Evolutionary conservation across 768 basidiomycete genomes (phyloP).

Genomic region (Suillus decipiens): DNA sequence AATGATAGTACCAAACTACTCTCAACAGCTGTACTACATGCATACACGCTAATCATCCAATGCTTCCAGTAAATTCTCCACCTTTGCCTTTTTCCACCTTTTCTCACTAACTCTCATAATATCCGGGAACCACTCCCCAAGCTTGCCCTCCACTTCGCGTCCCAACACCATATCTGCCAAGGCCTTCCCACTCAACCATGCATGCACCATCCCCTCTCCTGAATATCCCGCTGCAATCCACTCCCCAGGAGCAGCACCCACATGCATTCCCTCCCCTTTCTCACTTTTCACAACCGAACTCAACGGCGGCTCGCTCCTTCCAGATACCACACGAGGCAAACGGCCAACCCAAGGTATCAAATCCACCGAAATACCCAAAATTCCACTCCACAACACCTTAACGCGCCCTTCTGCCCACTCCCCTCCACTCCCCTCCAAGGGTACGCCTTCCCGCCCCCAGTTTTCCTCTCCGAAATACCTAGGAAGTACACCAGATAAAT

Average conservation of each 20-base stretch:
- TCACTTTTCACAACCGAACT: background rate
- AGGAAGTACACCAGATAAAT: slow-evolving; percentile 49
- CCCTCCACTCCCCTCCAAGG: slow-evolving; percentile 10
- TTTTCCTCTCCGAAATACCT: slow-evolving; percentile 51
- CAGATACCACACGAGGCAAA: slow-evolving; percentile 49
- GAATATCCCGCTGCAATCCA: slow-evolving; percentile 74
- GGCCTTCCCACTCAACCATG: slow-evolving; percentile 65
- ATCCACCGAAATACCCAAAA: slow-evolving; percentile 65
- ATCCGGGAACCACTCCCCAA: slow-evolving; percentile 51
- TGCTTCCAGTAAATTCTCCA: slow-evolving; percentile 36
- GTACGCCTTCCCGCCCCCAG: slow-evolving; percentile 41
- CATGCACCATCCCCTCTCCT: slow-evolving; percentile 76
- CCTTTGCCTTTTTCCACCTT: slow-evolving; percentile 56
- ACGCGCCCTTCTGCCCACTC: slow-evolving; percentile 47
- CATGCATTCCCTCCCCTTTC: slow-evolving; percentile 1
- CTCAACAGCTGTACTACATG: too few relatives aligned
- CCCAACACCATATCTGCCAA: slow-evolving; percentile 61
- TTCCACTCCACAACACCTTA: slow-evolving; percentile 63
- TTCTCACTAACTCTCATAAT: slow-evolving; percentile 47
- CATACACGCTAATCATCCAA: background rate
- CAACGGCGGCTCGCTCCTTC: slow-evolving; percentile 33
- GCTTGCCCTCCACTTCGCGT: slow-evolving; percentile 27
- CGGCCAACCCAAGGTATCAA: slow-evolving; percentile 72
- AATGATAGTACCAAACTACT: too few relatives aligned
- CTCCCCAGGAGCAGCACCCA: slow-evolving; percentile 50